phyloP scores from a whole-genome alignment of 805 yeast genomes.

The Candida maltosa region DNA sequence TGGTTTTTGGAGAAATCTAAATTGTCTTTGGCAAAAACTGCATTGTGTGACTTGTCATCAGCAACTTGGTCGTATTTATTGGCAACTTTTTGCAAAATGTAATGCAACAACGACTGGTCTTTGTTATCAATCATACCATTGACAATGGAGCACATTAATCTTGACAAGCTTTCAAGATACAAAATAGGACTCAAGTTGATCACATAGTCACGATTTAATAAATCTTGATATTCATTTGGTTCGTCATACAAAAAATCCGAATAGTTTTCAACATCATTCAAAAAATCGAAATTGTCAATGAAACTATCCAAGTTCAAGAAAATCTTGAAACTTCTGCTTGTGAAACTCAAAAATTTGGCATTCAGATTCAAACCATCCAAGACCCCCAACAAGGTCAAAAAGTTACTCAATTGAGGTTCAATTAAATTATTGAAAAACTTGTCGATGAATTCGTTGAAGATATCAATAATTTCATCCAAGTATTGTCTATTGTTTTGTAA shows the following conservation, averaged over 20 bases:
- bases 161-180: slow-evolving; percentile 32
- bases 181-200: slow-evolving; percentile 32
- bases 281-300: slow-evolving; percentile 36
- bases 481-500: slow-evolving; percentile 17
- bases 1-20: slow-evolving; percentile 21
- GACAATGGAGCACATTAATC: slow-evolving; percentile 32
- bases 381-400: slow-evolving; percentile 33
- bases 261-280: slow-evolving; percentile 32
- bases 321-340: slow-evolving; percentile 23
- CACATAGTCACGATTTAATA: slow-evolving; percentile 23
- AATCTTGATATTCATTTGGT: slow-evolving; percentile 13
- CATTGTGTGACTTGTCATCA: slow-evolving; percentile 4
- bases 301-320: slow-evolving; percentile 32
- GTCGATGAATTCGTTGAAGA: slow-evolving; percentile 24
- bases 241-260: slow-evolving; percentile 15
- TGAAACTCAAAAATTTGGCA: slow-evolving; percentile 22
- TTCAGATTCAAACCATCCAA: slow-evolving; percentile 26
- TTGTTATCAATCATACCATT: slow-evolving; percentile 25
- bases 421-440: slow-evolving; percentile 18
- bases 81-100: slow-evolving; percentile 23
- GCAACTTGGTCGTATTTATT: slow-evolving; percentile 14
- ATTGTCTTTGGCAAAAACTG: slow-evolving; percentile 2
- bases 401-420: slow-evolving; percentile 26
- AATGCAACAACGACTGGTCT: slow-evolving; percentile 23
- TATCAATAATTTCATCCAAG: slow-evolving; percentile 21